A percentile compares a stretch with the other conserved stretches of the same genome.
These are phyloP conservation scores for Pseudocercospora cruenta DNA, from an alignment of 2,329 filamentous ascomycete genomes.

Conservation along the genomic window DNA sequence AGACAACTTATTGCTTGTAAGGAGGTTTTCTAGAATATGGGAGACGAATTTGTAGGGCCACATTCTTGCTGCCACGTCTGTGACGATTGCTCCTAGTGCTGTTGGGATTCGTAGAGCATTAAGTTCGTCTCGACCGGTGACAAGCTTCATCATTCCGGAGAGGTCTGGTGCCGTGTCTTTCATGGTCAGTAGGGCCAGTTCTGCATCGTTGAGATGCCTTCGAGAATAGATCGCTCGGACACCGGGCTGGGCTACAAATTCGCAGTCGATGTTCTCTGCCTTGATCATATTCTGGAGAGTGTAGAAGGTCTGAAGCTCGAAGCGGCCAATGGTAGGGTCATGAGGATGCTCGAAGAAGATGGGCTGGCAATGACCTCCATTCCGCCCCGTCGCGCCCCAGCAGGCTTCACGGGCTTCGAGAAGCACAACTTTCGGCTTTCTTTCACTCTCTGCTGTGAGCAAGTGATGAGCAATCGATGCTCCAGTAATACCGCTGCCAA, in stretches of 20 bases:
- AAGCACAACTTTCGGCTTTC: constrained; percentile 64
- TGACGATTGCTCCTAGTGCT: constrained; percentile 67
- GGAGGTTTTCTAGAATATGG: constrained; percentile 67
- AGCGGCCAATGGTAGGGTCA: constrained; percentile 61
- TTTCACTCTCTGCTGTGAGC: constrained; percentile 42
- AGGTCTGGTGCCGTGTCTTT: constrained; percentile 60
- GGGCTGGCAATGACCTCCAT: constrained; percentile 72
- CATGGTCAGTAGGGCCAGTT: constrained; percentile 57
- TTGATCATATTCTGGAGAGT: constrained; percentile 63
- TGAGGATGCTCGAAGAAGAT: constrained; percentile 64
- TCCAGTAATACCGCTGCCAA: constrained; percentile 79
- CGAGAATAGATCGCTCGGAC: constrained; percentile 66
- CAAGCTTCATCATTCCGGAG: constrained; percentile 46
- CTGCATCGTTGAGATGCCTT: constrained; percentile 58
- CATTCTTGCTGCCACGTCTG: constrained; percentile 66
- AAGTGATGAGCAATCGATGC: constrained; percentile 67
- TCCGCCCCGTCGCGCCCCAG: constrained; percentile 79
- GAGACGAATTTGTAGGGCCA: constrained; percentile 87
- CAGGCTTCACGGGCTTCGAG: constrained; percentile 79
- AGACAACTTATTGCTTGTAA: constrained; percentile 39
- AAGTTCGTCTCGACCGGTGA: constrained; percentile 51
- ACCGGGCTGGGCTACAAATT: constrained; percentile 67
- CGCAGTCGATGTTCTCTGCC: constrained; percentile 65
- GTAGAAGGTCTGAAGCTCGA: constrained; percentile 71
- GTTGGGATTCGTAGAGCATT: constrained; percentile 55